Conservation (phyloP, 306 rosid genomes). For the Ceratonia siliqua region DNA sequence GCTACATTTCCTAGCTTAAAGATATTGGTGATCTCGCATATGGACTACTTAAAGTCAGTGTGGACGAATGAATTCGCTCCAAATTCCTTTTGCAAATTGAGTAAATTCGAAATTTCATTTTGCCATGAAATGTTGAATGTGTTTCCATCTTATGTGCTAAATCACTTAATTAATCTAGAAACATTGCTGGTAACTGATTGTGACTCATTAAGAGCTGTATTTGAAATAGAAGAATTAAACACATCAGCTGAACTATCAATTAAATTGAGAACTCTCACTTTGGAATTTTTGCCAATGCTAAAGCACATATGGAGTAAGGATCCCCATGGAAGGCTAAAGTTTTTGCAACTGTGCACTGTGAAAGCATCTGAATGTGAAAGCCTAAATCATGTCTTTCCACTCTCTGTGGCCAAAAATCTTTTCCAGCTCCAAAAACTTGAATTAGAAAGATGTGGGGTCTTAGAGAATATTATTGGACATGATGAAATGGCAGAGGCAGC, state of each 20-base stretch:
- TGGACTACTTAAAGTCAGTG: conserved; percentile 8
- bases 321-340: background rate
- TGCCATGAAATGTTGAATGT: background rate
- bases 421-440: background rate
- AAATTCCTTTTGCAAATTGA: background rate
- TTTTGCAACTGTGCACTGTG: background rate
- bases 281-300: background rate
- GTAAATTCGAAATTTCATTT: background rate
- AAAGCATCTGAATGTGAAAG: background rate
- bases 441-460: background rate
- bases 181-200: background rate
- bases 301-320: conserved; percentile 2
- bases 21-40: background rate
- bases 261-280: background rate
- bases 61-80: background rate
- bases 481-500: background rate
- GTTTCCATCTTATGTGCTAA: background rate
- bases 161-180: background rate
- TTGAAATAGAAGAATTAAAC: background rate
- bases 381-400: background rate
- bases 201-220: background rate
- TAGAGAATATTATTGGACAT: background rate
- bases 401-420: background rate
- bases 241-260: background rate
- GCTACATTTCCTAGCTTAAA: background rate